Evolutionary conservation across 2,329 filamentous ascomycete species (phyloP).

Genomic region (Whalleya microplaca): DNA sequence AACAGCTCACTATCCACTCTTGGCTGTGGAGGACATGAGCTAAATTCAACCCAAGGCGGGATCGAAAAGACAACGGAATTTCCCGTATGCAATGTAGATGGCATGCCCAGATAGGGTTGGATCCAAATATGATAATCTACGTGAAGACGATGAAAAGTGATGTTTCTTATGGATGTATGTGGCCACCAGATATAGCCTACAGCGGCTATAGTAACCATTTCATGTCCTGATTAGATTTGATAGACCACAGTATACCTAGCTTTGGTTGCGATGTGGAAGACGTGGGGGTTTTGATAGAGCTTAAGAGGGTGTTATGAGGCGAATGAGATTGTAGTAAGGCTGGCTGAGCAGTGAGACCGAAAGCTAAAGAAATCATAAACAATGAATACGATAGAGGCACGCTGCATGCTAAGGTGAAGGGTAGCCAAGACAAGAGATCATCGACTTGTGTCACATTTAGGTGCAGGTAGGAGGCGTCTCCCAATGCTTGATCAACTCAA

Average conservation of each 20-base stretch:
- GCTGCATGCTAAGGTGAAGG: conserved; percentile 6
- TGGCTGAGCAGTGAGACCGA: conserved; percentile 15
- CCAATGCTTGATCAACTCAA: conserved; percentile 12
- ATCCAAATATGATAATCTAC: neutral
- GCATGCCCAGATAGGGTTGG: conserved; percentile 4
- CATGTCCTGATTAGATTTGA: neutral
- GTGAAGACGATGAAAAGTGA: conserved; percentile 7
- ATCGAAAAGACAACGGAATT: conserved; percentile 11
- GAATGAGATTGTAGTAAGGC: conserved; percentile 21
- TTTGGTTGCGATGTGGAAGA: no score
- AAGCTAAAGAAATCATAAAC: neutral
- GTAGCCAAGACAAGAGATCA: neutral
- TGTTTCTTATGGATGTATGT: conserved; percentile 1
- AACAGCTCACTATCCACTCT: conserved; percentile 7
- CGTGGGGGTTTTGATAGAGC: neutral
- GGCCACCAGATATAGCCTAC: conserved; percentile 5
- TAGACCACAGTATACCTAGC: no score
- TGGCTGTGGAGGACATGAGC: conserved; percentile 12
- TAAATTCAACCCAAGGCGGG: conserved; percentile 1
- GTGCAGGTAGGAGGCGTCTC: neutral
- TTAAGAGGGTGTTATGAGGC: neutral
- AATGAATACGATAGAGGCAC: neutral
- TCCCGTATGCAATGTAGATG: conserved; percentile 12
- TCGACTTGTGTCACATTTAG: conserved; percentile 1
- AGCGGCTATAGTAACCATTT: neutral